phyloP scores from a whole-genome alignment of 768 basidiomycete genomes.

The Mycena sanguinolenta region DNA sequence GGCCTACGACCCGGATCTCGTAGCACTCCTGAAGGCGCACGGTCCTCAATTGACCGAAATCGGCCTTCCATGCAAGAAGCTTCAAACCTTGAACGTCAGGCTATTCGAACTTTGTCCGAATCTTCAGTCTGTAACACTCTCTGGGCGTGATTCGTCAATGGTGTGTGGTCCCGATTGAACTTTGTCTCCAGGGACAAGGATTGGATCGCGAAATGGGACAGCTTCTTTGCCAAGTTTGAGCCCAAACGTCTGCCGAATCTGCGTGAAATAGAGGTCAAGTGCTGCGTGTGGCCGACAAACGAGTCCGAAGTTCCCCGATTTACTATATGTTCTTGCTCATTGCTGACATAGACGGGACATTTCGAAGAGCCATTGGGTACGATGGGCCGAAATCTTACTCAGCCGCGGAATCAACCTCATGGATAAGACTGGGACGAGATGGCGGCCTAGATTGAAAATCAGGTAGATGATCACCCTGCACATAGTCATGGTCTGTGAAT shows the following conservation, averaged over 20 bases:
- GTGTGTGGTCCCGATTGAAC: neutral
- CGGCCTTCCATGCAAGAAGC: neutral
- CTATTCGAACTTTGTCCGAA: conserved; percentile 14
- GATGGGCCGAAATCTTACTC: conserved; percentile 10
- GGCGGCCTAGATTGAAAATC: conserved; percentile 28
- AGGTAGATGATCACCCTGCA: neutral
- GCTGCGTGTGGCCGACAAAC: conserved; percentile 25
- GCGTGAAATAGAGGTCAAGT: conserved; percentile 14
- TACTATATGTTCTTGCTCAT: neutral
- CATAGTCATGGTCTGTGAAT: too few relatives aligned
- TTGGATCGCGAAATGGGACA: neutral
- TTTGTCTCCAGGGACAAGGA: neutral
- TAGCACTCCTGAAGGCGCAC: neutral
- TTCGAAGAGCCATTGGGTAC: conserved; percentile 15
- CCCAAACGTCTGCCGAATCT: conserved; percentile 17
- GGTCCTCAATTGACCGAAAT: conserved; percentile 14
- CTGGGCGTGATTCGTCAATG: neutral
- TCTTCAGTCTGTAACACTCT: neutral
- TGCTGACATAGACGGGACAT: neutral
- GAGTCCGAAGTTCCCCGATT: conserved; percentile 7
- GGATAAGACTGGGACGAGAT: conserved; percentile 21
- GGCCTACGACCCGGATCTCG: neutral
- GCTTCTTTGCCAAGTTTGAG: conserved; percentile 3
- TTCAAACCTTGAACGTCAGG: neutral
- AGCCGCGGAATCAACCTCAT: neutral